Base-by-base conservation (phyloP, 2,329 filamentous ascomycete species). In the Teratosphaeria gauchensis region DNA sequence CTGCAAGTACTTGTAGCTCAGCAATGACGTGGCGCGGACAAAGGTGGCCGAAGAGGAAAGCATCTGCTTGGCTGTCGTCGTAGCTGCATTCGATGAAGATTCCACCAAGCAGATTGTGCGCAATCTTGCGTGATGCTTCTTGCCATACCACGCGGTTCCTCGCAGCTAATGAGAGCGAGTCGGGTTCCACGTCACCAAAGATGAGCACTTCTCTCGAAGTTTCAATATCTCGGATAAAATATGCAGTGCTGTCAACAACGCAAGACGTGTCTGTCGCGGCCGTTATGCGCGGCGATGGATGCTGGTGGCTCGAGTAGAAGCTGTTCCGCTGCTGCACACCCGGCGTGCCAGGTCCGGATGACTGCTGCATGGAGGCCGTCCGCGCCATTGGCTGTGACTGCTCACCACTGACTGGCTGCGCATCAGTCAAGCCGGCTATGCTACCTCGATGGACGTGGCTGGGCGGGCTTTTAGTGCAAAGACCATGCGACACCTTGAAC, bases 11-110 rank as follows among this genome's bases (percentile, higher is more conserved):
- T 35, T 79, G 78, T 59, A 99, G 78, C 73, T 99, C 94, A 53
- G 88, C 83, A 28, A 92, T 84, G 12, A 99, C 75, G 71, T 90
- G 94, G 0, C 85, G 80, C 0, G 94, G 94, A 42, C 90, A 89
- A 14, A 99, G 78, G 67, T 99, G 94, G 0, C 94, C 94, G 64
- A 91, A 99, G 0, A 99, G 79, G 0, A 86, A 83, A 55, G 88
- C 85, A 61, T 94, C 86, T 24, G 84, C 80, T 67, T 91, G 87
- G 7, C 83, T 83, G 71, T 96, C 87, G 61, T 90, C 88, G 72
- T 92, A 99, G 62, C 90, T 95, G 73, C 92, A 97, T 77, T 99
- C 94, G 66, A 99, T 95, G 69, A 97, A 92, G 12, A 99, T 88
- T 11, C 87, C 92, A 0, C 80, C 82, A 0, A 99, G 80, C 3